These are phyloP conservation scores for Podila epicladia DNA, from an alignment of 192 early-diverging fungal species.

Conservation along the genomic window DNA sequence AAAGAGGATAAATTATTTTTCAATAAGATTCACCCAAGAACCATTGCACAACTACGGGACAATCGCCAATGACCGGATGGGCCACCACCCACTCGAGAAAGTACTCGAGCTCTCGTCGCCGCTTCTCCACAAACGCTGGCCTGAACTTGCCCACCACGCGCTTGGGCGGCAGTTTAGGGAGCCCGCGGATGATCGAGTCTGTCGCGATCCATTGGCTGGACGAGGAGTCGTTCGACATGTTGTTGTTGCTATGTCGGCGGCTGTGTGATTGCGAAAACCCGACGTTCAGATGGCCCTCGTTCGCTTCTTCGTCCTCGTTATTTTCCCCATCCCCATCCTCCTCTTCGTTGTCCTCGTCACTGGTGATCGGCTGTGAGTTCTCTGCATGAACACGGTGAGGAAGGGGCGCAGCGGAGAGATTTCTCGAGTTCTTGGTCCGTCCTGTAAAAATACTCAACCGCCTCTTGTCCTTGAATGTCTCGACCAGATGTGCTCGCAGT, in stretches of 20 bases:
- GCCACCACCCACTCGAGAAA: slow-evolving; percentile 64
- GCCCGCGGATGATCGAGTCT: slow-evolving; percentile 24
- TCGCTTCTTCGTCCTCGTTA: slow-evolving; percentile 12
- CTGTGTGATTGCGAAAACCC: no score
- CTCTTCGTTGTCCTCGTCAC: background rate
- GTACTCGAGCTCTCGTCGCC: slow-evolving; percentile 60
- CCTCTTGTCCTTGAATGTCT: slow-evolving; percentile 10
- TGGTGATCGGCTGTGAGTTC: background rate
- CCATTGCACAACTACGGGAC: slow-evolving; percentile 59
- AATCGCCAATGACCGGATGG: slow-evolving; percentile 57
- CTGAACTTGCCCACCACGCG: slow-evolving; percentile 60
- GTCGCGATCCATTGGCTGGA: background rate
- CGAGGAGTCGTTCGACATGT: background rate
- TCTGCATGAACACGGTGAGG: background rate
- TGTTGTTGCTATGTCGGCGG: no score
- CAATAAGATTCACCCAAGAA: slow-evolving; percentile 32
- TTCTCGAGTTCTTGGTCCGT: background rate
- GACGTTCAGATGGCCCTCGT: no score
- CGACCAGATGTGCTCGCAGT: slow-evolving; percentile 45
- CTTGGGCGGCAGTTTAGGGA: slow-evolving; percentile 63
- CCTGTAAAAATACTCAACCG: background rate
- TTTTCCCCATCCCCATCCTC: background rate
- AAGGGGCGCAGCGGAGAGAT: background rate
- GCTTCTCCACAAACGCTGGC: slow-evolving; percentile 60
- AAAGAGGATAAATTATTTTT: background rate